Conservation (phyloP, 2,329 filamentous ascomycete species). For the Microcyclospora tardicrescens region DNA sequence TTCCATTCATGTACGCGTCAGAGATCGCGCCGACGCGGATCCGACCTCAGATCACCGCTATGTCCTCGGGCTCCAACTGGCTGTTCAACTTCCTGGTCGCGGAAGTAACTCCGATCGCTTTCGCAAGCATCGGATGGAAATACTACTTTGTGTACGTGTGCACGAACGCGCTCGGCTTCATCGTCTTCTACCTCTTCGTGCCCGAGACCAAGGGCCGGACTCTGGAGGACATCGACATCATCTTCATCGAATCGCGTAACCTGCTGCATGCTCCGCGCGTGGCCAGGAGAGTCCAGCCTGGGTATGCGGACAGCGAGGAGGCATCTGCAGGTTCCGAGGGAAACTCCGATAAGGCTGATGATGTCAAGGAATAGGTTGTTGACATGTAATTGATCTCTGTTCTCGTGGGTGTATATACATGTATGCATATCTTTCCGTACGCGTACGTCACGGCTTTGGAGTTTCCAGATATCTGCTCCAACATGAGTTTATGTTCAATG, state of each 20-base stretch:
- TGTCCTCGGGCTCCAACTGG: constrained; percentile 42
- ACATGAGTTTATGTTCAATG: no score
- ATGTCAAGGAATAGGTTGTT: no score
- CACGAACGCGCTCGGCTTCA: constrained; percentile 47
- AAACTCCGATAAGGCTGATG: no score
- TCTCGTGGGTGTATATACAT: no score
- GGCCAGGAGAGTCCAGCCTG: constrained; percentile 11
- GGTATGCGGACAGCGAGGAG: constrained; percentile 5
- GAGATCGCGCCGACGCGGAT: constrained; percentile 21
- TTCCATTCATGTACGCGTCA: constrained; percentile 22
- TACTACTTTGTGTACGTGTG: constrained; percentile 39
- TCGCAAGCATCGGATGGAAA: constrained; percentile 36
- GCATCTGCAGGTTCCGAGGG: no score
- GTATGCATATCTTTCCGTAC: no score
- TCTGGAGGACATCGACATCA: constrained; percentile 19
- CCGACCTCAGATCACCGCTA: constrained; percentile 18
- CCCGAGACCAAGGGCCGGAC: constrained; percentile 17
- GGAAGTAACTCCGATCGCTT: constrained; percentile 40
- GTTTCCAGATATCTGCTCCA: no score
- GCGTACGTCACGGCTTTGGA: no score
- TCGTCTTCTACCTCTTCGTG: constrained; percentile 21
- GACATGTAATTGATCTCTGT: no score
- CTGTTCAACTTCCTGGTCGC: constrained; percentile 40
- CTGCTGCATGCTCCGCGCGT: constrained; percentile 11
- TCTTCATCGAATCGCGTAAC: constrained; percentile 14